These are phyloP conservation scores for Chaetomium olivaceum DNA, from an alignment of 2,329 filamentous ascomycete species.

Conservation along the genomic window DNA sequence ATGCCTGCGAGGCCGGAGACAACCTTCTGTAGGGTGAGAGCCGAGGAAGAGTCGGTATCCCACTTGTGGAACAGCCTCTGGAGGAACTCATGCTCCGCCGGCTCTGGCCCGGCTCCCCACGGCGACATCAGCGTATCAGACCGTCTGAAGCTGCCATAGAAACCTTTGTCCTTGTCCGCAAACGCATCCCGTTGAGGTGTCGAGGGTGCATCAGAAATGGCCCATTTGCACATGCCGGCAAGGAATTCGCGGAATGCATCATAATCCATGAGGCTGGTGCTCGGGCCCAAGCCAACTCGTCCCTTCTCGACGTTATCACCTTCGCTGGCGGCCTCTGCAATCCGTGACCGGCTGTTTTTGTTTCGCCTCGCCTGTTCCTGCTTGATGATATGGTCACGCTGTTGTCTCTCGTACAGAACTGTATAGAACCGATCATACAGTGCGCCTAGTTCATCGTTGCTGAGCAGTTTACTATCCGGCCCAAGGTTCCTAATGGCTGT, in stretches of 20 bases:
- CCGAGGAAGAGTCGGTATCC: constrained; percentile 77
- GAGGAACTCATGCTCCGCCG: constrained; percentile 94
- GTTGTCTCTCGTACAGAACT: constrained; percentile 86
- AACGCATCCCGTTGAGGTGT: constrained; percentile 52
- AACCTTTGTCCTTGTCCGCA: constrained; percentile 55
- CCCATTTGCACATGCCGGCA: constrained; percentile 88
- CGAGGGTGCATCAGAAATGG: constrained; percentile 79
- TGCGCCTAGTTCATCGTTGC: constrained; percentile 79
- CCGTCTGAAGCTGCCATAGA: constrained; percentile 60
- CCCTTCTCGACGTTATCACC: constrained; percentile 70
- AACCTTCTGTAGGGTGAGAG: constrained; percentile 84
- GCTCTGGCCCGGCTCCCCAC: constrained; percentile 61
- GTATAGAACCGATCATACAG: constrained; percentile 94
- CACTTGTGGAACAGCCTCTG: constrained; percentile 82
- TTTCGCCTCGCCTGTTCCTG: constrained; percentile 70
- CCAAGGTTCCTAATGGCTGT: constrained; percentile 95
- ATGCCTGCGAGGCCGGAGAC: constrained; percentile 87
- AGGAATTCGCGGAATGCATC: constrained; percentile 94
- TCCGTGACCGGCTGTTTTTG: constrained; percentile 56
- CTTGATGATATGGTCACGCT: constrained; percentile 73
- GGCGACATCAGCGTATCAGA: constrained; percentile 48
- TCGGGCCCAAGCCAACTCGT: constrained; percentile 83
- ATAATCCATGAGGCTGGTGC: constrained; percentile 94
- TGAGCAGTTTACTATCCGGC: constrained; percentile 90
- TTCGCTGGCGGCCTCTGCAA: constrained; percentile 38